Conservation (phyloP, 768 basidiomycete genomes). For the Favolaschia claudopus region DNA sequence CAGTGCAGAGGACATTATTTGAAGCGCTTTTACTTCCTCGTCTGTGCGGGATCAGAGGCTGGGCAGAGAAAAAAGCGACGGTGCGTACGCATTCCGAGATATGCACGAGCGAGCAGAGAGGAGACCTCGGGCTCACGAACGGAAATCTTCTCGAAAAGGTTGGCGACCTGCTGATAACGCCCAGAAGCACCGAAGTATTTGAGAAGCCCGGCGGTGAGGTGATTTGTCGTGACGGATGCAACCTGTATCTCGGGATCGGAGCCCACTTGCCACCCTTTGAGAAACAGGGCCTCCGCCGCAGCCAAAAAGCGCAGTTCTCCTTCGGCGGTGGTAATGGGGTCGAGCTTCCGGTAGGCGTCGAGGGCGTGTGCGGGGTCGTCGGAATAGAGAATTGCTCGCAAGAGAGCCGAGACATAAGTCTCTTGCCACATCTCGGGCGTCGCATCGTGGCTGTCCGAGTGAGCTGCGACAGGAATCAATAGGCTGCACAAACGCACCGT, state of each 20-base stretch:
- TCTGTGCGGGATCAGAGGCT: constrained; percentile 57
- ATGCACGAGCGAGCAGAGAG: constrained; percentile 85
- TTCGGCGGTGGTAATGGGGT: constrained; percentile 90
- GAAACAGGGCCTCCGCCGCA: constrained; percentile 87
- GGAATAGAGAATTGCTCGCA: constrained; percentile 92
- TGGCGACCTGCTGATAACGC: constrained; percentile 86
- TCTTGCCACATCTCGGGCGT: constrained; percentile 96
- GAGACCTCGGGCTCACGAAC: constrained; percentile 91
- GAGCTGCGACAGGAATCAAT: background rate
- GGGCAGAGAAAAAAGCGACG: background rate
- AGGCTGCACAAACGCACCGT: constrained; percentile 59
- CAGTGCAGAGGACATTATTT: constrained; percentile 88
- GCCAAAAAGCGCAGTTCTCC: constrained; percentile 91
- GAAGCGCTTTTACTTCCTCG: constrained; percentile 97
- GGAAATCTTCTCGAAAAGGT: constrained; percentile 90
- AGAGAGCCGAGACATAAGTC: constrained; percentile 91
- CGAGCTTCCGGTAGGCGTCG: constrained; percentile 94
- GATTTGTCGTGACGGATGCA: constrained; percentile 95
- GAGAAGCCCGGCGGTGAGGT: constrained; percentile 92
- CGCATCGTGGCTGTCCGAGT: constrained; percentile 74
- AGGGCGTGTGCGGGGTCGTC: constrained; percentile 93
- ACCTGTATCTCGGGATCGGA: constrained; percentile 99
- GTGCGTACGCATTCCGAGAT: constrained; percentile 95
- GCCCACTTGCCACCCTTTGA: constrained; percentile 98
- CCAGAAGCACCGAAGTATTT: constrained; percentile 97